Conservation (phyloP, 371 early-diverging fungal species). For the Zopfochytrium polystomum region DNA sequence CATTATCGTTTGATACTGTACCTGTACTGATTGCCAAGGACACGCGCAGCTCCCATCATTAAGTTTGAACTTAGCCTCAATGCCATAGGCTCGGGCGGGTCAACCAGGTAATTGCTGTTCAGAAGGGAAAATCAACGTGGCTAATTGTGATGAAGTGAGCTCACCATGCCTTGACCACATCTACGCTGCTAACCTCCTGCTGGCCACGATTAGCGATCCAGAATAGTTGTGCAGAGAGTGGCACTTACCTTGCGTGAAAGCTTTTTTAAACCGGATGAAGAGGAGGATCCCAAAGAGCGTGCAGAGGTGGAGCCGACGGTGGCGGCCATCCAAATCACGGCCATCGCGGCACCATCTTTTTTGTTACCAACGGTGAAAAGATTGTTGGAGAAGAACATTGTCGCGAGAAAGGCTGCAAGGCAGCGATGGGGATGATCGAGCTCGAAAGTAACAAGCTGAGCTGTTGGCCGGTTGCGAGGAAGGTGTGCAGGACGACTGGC, state of each 20-base stretch:
- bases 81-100: slow-evolving; percentile 55
- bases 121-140: too few relatives aligned
- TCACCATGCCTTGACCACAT: background rate
- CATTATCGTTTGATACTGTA: background rate
- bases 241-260: background rate
- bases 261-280: background rate
- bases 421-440: too few relatives aligned
- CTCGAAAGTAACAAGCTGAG: too few relatives aligned
- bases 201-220: too few relatives aligned
- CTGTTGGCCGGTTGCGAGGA: too few relatives aligned
- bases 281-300: background rate
- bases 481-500: too few relatives aligned
- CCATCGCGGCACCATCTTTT: background rate
- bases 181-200: background rate
- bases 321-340: background rate
- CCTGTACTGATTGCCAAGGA: slow-evolving; percentile 49
- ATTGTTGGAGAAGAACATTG: background rate
- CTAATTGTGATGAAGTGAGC: too few relatives aligned
- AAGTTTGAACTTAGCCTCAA: slow-evolving; percentile 55
- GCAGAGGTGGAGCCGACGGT: background rate
- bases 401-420: background rate
- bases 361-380: background rate
- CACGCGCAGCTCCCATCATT: slow-evolving; percentile 52
- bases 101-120: slow-evolving; percentile 33
- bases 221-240: too few relatives aligned